Evolutionary conservation across 495 filamentous ascomycete species (phyloP), one percentile per base, ranked within the genome.

Genomic region (Aspergillus avenaceus): DNA sequence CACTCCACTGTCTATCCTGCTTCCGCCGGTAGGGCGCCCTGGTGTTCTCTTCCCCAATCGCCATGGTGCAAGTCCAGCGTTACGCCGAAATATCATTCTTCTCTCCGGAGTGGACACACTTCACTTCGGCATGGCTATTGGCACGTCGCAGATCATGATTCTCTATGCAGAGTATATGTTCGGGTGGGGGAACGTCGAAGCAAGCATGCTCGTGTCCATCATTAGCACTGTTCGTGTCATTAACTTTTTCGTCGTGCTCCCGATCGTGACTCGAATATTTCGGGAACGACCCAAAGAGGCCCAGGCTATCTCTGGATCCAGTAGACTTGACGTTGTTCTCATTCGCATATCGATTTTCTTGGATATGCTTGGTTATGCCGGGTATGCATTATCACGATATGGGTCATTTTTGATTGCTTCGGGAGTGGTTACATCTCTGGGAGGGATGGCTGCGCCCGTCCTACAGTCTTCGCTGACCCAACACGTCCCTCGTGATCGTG

Each of bases 401-500:
- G 74, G 79, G 4, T 54, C 63, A 0, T 41, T 86, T 2, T 79
- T 86, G 65, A 79, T 88, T 8, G 31, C 83, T 4, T 86, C 83
- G 11, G 93, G 88, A 41, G 71, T 84, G 18, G 56, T 87, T 18
- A 84, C 88, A 2, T 76, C 88, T 0, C 67, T 95, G 29, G 93
- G 92, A 9, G 90, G 92, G 3, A 83, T 97, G 44, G 92, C 83
- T 0, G 84, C 83, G 5, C 91, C 93, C 3, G 92, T 86, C 0
- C 67, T 96, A 42, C 88, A 95, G 57, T 82, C 85, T 0, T 77
- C 87, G 0, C 67, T 97, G 14, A 97, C 89, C 45, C 97, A 97
- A 61, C 93, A 97, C 62, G 84, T 97, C 0, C 88, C 91, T 4
- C 76, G 80, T 8, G 86, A 92, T 54, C 78, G 79, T 24, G 84